A percentile compares a stretch with the other conserved stretches of the same genome.
These are phyloP conservation scores for Collybia mongolica DNA, from an alignment of 768 basidiomycete species.

Conservation along the genomic window DNA sequence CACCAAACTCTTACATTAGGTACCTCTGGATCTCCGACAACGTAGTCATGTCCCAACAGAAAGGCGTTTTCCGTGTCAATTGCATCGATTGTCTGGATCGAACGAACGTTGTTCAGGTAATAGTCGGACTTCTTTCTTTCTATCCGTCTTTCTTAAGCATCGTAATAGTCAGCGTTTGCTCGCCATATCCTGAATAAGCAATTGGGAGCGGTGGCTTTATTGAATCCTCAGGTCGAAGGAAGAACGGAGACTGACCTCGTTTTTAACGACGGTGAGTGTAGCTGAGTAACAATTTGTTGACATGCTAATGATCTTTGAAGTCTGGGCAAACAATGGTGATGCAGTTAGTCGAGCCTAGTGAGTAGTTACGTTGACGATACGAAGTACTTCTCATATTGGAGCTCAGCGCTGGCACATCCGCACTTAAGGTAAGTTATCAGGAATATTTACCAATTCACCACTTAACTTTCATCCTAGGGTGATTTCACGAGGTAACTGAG, in stretches of 20 bases:
- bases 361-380: constrained; percentile 23
- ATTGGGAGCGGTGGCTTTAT: constrained; percentile 69
- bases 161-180: constrained; percentile 81
- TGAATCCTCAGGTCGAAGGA: constrained; percentile 49
- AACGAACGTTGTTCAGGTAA: constrained; percentile 90
- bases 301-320: constrained; percentile 31
- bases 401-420: constrained; percentile 88
- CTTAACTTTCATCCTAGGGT: constrained; percentile 44
- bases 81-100: constrained; percentile 96
- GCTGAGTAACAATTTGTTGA: neutral
- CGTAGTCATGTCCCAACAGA: constrained; percentile 73
- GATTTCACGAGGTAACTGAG: constrained; percentile 78
- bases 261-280: constrained; percentile 71
- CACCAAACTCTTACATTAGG: constrained; percentile 28
- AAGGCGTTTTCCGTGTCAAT: constrained; percentile 85
- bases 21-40: constrained; percentile 83
- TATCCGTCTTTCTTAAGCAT: neutral
- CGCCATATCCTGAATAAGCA: constrained; percentile 77
- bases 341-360: constrained; percentile 88
- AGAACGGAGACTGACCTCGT: constrained; percentile 65
- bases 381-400: neutral
- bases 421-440: constrained; percentile 70
- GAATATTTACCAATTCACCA: neutral
- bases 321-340: constrained; percentile 99
- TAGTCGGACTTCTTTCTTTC: neutral